Evolutionary conservation across 2,329 filamentous ascomycete genomes (phyloP), one percentile per base, ranked within the genome.

Genomic region (Fusarium verrucosum): DNA sequence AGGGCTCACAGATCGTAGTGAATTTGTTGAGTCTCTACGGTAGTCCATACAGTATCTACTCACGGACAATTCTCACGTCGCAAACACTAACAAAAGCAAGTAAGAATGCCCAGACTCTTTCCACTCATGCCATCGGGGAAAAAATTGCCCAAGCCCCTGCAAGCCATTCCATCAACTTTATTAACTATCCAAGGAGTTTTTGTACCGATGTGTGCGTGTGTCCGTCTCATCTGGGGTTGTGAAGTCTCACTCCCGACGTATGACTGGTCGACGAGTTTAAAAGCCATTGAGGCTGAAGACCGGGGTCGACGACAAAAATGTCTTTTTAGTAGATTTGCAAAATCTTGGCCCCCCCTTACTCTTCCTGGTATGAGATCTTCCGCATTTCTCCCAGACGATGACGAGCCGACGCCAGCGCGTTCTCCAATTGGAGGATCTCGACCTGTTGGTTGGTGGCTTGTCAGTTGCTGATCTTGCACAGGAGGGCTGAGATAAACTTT

Each of bases 341-440:
- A 42, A 35, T 28, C 28, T 42, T n/a, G n/a, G n/a, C n/a, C 30
- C 33, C 40, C 19, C 46, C 38, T 62, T 79, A 84, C 33, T 94
- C 90, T 74, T 96, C 92, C 75, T 91, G 90, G 80, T 97, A 97
- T 7, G 91, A 94, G 63, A 97, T 92, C 87, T 97, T 97, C 76
- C 95, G 88, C 95, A 99, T 98, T 84, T 99, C 95, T 65, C 95
- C 94, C 65, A 99, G 81, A 50, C 93, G 85, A 74, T 90, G 88
- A 70, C 94, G 85, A 37, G 95, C 95, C 28, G 91, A 83, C 10
- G 89, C 84, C 35, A 99, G 85, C 25, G 87, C 81, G 73, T 98
- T 99, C 80, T 98, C 94, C 66, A 99, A 85, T 78, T 98, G 93
- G 52, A 98, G 83, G 69, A 99, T 99, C 79, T 99, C 94, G 75